Base-by-base conservation (phyloP, 345 rosid species). In the Pistacia atlantica region DNA sequence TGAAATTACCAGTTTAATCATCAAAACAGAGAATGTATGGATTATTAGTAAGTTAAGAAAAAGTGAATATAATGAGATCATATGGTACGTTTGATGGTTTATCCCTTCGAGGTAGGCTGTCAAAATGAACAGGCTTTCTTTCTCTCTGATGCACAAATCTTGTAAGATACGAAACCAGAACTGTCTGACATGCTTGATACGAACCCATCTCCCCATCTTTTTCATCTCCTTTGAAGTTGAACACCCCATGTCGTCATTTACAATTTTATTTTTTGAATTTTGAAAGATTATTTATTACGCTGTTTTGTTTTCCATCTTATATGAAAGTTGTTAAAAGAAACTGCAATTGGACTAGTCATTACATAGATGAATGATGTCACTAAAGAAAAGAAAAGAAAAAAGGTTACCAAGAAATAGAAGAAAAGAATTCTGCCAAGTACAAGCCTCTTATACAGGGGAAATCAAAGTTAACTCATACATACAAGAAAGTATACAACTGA, bases 121-220 rank as follows among this genome's bases (percentile, higher is more conserved):
- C 57, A 5, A 63, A 67, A 38, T 25, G 52, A 45, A 64, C 59
- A 58, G 76, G 60, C 60, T 51, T 62, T 60, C 54, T 25, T 49
- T 56, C 54, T 25, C 38, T 62, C 66, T 67, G 76, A 28, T 63
- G 62, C 74, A 71, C 65, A 75, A 78, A 79, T 76, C 84, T 83
- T 87, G 87, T 68, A 65, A 61, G 75, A 80, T 80, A 87, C 87
- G 88, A 81, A 83, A 85, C 4, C 80, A 73, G 66, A 52, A 58
- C 75, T 57, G 28, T 76, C 83, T 77, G 74, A 75, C 84, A 62
- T 35, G 14, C 72, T 67, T 33, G 66, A 72, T 11, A 28, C 14
- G 28, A 61, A 58, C 77, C 67, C 77, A 55, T 77, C 72, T 51
- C 55, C 25, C 25, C 25, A 25, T 25, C 25, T 25, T 25, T 25